A percentile compares a stretch with the other conserved stretches of the same genome.
phyloP scores from a whole-genome alignment of 176 grass and related monocot genomes.

The Eragrostis curvula region DNA sequence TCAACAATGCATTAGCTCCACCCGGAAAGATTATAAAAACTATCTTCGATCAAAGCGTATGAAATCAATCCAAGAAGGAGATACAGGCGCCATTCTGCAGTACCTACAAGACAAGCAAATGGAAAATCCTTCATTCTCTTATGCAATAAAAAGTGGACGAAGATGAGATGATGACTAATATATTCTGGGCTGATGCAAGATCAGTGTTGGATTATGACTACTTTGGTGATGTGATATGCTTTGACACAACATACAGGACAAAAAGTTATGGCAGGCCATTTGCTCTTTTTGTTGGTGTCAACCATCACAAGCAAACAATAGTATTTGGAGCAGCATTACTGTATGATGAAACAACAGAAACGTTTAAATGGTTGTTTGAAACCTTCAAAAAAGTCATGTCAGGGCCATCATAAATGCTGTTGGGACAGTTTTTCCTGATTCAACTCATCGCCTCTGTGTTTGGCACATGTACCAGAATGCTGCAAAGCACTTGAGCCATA shows the following conservation, averaged over 20 bases:
- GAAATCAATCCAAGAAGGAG: neutral
- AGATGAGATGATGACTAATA: constrained; percentile 52
- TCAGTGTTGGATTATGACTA: constrained; percentile 39
- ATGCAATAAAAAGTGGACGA: constrained; percentile 62
- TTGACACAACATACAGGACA: constrained; percentile 49
- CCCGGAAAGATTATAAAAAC: neutral
- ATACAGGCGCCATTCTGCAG: neutral
- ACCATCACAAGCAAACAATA: constrained; percentile 51
- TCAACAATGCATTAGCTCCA: neutral
- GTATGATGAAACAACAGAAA: constrained; percentile 42
- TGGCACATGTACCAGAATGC: neutral
- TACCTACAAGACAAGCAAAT: neutral
- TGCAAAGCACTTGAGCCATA: neutral
- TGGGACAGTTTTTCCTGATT: neutral
- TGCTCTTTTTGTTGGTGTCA: constrained; percentile 42
- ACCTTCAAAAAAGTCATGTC: constrained; percentile 36
- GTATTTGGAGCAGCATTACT: constrained; percentile 24
- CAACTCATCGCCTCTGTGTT: neutral
- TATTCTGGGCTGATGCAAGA: constrained; percentile 50
- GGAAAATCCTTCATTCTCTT: constrained; percentile 33
- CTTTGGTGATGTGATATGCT: constrained; percentile 56
- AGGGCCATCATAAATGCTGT: neutral
- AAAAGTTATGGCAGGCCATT: constrained; percentile 46
- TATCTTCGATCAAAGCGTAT: neutral
- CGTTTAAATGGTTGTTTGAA: constrained; percentile 48